Conservation (phyloP, 208 protist genomes). For the Leishmania major region DNA sequence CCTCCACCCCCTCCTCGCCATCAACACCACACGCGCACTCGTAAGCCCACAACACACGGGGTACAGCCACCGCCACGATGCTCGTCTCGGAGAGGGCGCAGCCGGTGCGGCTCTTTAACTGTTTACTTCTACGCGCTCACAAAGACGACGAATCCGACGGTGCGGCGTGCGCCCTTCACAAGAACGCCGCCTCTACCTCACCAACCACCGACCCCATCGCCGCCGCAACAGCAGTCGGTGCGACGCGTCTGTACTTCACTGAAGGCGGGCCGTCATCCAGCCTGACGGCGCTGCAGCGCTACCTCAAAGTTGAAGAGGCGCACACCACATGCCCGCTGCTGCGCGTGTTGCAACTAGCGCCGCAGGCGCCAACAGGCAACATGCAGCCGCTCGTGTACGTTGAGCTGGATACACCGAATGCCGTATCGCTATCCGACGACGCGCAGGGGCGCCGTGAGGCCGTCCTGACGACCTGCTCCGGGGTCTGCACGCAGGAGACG, state of each 20-base stretch:
- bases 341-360: slow-evolving; percentile 6
- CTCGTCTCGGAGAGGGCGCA: not conserved
- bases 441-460: not conserved
- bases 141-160: not conserved
- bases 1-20: not conserved
- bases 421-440: not conserved
- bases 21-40: not conserved
- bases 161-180: not conserved
- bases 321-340: slow-evolving; percentile 8
- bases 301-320: not conserved
- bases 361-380: not conserved
- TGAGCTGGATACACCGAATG: not conserved
- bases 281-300: slow-evolving; percentile 12
- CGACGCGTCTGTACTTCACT: slow-evolving; percentile 15
- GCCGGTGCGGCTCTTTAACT: slow-evolving; percentile 2
- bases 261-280: not conserved
- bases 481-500: not conserved
- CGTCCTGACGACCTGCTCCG: slow-evolving; percentile 11
- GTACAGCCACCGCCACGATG: not conserved
- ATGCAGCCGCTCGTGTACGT: slow-evolving; percentile 16
- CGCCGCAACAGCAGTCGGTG: not conserved
- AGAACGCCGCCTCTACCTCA: not conserved
- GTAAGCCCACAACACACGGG: not conserved
- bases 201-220: not conserved
- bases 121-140: not conserved